phyloP scores from a whole-genome alignment of 2,329 filamentous ascomycete species.

The Penicillium griseofulvum region DNA sequence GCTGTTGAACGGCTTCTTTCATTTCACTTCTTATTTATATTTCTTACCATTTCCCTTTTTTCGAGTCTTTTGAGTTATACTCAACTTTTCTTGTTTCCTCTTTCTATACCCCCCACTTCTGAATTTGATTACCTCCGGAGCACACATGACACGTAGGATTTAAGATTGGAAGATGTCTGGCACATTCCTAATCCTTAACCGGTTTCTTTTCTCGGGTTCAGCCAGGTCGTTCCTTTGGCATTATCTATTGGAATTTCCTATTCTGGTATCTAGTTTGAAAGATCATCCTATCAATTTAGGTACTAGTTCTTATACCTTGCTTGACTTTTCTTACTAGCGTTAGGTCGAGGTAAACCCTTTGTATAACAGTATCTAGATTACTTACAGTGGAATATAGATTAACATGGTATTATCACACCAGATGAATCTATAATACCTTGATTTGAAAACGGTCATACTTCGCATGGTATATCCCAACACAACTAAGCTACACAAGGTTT shows the following conservation, averaged over 20 bases:
- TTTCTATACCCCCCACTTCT: constrained; percentile 6
- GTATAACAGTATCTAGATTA: not conserved
- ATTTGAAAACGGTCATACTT: not conserved
- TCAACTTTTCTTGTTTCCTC: too few relatives aligned
- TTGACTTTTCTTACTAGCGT: not conserved
- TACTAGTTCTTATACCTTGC: not conserved
- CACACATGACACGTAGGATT: not conserved
- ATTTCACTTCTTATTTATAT: constrained; percentile 16
- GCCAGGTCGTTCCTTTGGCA: not conserved
- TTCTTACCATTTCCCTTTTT: not conserved
- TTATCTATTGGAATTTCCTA: not conserved
- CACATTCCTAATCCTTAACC: constrained; percentile 1
- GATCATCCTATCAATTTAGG: constrained; percentile 11
- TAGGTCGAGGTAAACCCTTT: not conserved
- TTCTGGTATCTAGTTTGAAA: constrained; percentile 12
- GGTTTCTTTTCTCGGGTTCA: constrained; percentile 4
- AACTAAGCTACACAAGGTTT: too few relatives aligned
- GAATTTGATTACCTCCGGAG: not conserved
- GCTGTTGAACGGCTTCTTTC: constrained; percentile 16
- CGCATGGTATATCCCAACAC: not conserved
- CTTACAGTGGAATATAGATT: not conserved
- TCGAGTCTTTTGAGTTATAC: too few relatives aligned
- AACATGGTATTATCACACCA: not conserved
- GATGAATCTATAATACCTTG: not conserved
- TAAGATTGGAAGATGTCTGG: constrained; percentile 7